Conservation (phyloP, 1,284 basidiomycete genomes). For the Tilletia walkeri region DNA sequence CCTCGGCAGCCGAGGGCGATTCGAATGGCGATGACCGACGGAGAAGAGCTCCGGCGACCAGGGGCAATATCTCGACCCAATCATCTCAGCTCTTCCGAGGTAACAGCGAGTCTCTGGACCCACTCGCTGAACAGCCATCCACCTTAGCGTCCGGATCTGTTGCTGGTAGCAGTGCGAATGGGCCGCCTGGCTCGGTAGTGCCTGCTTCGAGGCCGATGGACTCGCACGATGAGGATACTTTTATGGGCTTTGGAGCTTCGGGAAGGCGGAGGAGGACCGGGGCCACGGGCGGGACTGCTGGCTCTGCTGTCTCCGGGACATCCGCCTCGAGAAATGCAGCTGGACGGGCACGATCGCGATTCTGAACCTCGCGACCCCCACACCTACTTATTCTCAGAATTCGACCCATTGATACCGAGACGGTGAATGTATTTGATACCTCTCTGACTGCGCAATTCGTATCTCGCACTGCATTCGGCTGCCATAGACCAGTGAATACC, state of each 20-base stretch:
- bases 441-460: background rate
- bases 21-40: no score
- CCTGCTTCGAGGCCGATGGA: conserved; percentile 14
- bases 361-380: background rate
- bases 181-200: background rate
- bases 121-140: background rate
- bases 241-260: conserved; percentile 12
- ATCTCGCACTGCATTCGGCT: no score
- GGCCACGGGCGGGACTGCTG: background rate
- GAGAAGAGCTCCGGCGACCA: background rate
- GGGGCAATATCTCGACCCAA: background rate
- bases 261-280: background rate
- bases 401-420: no score
- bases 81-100: conserved; percentile 5
- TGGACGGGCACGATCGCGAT: background rate
- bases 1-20: background rate
- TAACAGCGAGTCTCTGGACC: background rate
- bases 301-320: background rate
- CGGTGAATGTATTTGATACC: background rate
- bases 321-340: background rate
- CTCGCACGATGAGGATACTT: conserved; percentile 8
- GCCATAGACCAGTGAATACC: no score
- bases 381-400: background rate
- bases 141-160: background rate
- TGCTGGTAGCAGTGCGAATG: no score